Evolutionary conservation across 441 rosid species (phyloP).

Genomic region (Gossypium laxum): DNA sequence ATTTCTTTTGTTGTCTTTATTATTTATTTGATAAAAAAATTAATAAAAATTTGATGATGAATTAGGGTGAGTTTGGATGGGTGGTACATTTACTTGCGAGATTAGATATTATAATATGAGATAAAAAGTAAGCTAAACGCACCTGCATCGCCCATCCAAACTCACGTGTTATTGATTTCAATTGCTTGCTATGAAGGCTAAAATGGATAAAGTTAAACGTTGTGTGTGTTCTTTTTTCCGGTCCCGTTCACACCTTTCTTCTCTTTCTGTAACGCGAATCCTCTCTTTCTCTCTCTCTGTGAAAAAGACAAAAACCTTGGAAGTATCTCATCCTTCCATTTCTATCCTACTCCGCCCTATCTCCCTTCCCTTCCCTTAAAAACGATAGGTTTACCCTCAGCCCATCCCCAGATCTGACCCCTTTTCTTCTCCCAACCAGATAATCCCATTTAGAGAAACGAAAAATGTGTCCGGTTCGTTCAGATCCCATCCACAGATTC

Average conservation of each 20-base stretch:
- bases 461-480: conserved; percentile 20
- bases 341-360: not conserved
- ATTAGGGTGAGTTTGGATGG: no score
- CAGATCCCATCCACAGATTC: conserved; percentile 57
- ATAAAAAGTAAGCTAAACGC: no score
- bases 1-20: no score
- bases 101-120: no score
- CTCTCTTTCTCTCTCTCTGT: not conserved
- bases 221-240: no score
- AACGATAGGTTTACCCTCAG: not conserved
- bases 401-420: not conserved
- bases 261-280: not conserved
- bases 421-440: conserved; percentile 5
- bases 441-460: not conserved
- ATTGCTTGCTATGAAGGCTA: no score
- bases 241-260: not conserved
- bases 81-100: no score
- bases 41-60: no score
- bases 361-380: not conserved
- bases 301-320: conserved; percentile 35
- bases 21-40: no score
- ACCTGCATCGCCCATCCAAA: no score
- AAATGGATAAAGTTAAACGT: no score
- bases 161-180: no score
- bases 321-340: conserved; percentile 33